Evolutionary conservation across 371 early-diverging fungal species (phyloP).

Genomic region (Mycotypha africana): DNA sequence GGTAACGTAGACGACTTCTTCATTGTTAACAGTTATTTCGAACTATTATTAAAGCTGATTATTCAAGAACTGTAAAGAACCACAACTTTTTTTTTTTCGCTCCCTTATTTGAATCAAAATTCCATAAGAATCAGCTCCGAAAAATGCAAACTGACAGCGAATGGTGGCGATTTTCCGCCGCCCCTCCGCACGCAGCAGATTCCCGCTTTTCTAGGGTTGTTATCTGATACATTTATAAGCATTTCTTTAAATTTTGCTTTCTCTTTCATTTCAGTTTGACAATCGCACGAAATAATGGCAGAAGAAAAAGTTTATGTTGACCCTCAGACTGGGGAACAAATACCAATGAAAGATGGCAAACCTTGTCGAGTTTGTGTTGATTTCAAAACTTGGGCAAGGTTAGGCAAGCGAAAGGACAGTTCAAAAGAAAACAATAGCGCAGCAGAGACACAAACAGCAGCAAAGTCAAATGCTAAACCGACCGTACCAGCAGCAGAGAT

Average conservation of each 20-base stretch:
- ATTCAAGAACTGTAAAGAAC: too few species aligned
- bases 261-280: background rate
- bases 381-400: constrained; percentile 60
- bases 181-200: too few species aligned
- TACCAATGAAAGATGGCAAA: constrained; percentile 54
- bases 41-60: too few species aligned
- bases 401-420: constrained; percentile 30
- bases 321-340: constrained; percentile 35
- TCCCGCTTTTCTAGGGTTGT: too few species aligned
- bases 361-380: constrained; percentile 75
- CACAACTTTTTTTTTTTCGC: too few species aligned
- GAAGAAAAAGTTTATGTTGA: constrained; percentile 23
- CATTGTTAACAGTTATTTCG: too few species aligned
- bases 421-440: constrained; percentile 13
- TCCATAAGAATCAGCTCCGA: too few species aligned
- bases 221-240: too few species aligned
- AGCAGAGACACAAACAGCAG: constrained; percentile 2
- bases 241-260: background rate
- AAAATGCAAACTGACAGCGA: too few species aligned
- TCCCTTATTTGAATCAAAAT: too few species aligned
- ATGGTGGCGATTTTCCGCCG: too few species aligned
- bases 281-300: background rate
- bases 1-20: too few species aligned
- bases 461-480: background rate
- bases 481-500: background rate